phyloP scores from a whole-genome alignment of 179 eudicot species.

The Heliamphora pulchella region DNA sequence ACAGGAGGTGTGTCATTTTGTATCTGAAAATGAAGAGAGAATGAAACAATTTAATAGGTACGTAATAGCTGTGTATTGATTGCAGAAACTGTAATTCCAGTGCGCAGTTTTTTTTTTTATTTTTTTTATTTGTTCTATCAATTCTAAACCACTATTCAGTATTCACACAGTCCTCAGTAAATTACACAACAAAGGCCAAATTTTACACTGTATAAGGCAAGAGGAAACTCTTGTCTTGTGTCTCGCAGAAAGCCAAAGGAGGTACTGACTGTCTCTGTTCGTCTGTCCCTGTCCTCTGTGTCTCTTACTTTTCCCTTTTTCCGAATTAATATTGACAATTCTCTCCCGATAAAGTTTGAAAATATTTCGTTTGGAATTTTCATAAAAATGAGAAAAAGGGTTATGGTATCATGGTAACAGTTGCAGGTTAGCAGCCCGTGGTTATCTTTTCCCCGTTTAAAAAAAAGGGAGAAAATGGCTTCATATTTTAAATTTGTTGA shows the following conservation, averaged over 20 bases:
- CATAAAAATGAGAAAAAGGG: not conserved
- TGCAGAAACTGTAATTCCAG: not conserved
- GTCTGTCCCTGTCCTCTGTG: no score
- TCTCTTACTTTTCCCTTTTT: not conserved
- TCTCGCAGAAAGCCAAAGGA: no score
- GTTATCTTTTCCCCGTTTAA: not conserved
- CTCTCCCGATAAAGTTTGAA: not conserved
- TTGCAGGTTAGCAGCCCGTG: not conserved
- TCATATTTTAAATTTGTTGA: no score
- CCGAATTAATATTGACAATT: conserved; percentile 2
- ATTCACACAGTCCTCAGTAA: no score
- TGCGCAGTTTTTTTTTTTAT: not conserved
- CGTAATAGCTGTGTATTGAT: not conserved
- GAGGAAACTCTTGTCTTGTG: no score
- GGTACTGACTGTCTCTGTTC: no score
- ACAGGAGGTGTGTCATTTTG: not conserved
- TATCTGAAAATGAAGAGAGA: conserved; percentile 9
- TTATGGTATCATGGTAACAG: no score
- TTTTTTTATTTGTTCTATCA: no score
- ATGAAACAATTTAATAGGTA: not conserved
- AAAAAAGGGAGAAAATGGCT: not conserved
- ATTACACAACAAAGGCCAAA: no score
- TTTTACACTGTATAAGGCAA: no score
- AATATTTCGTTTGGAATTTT: not conserved
- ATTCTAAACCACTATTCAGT: no score